These are phyloP conservation scores for Hibiscus trionum DNA, from an alignment of 345 rosid species.

Conservation along the genomic window DNA sequence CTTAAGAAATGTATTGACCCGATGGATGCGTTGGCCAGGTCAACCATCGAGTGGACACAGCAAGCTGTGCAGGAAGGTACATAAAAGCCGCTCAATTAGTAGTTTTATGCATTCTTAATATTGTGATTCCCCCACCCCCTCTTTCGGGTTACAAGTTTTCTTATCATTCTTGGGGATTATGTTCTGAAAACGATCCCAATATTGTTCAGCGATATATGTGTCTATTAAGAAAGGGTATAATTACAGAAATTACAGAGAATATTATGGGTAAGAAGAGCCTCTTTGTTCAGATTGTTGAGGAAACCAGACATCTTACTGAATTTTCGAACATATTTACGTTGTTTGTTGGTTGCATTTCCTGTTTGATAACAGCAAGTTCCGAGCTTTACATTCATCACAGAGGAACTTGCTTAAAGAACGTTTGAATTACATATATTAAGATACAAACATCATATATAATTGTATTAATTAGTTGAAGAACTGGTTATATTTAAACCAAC, in stretches of 20 bases:
- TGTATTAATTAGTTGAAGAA: no score
- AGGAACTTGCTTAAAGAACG: no score
- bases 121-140: neutral
- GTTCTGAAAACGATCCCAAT: neutral
- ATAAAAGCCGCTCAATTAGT: neutral
- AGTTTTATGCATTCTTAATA: neutral
- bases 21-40: conserved; percentile 51
- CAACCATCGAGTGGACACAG: conserved; percentile 46
- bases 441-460: no score
- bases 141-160: neutral
- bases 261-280: neutral
- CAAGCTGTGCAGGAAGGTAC: conserved; percentile 7
- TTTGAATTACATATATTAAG: no score
- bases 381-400: neutral
- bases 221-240: neutral
- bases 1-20: conserved; percentile 52
- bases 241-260: neutral
- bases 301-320: neutral
- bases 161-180: neutral
- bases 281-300: neutral
- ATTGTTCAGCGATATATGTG: neutral
- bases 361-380: neutral
- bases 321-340: neutral
- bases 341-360: neutral
- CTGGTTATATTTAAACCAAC: no score